phyloP scores from a whole-genome alignment of 2,329 filamentous ascomycete genomes.

The Talaromyces funiculosus region DNA sequence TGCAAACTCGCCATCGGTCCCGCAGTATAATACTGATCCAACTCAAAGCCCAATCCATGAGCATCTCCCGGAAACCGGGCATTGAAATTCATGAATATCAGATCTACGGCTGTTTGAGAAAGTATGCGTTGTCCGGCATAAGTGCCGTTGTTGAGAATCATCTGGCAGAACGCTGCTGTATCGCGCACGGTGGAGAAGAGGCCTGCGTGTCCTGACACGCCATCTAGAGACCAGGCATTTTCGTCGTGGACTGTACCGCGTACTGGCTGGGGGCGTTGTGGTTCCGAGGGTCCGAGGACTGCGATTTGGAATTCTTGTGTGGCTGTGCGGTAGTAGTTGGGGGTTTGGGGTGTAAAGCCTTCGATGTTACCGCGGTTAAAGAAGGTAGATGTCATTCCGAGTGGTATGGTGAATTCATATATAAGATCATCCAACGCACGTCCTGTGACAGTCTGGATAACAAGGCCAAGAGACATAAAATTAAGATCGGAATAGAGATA shows the following conservation, averaged over 20 bases:
- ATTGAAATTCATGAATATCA: constrained; percentile 33
- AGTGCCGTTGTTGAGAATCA: constrained; percentile 36
- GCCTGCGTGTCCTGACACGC: constrained; percentile 33
- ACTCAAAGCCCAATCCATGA: constrained; percentile 29
- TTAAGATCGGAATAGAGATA: constrained; percentile 34
- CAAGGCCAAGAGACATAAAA: constrained; percentile 29
- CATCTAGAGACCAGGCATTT: constrained; percentile 31
- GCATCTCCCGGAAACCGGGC: constrained; percentile 22
- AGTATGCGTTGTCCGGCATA: constrained; percentile 27
- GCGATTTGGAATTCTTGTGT: constrained; percentile 29
- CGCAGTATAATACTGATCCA: constrained; percentile 29
- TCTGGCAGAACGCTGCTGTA: constrained; percentile 30
- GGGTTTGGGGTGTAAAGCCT: constrained; percentile 15
- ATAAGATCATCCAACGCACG: constrained; percentile 24
- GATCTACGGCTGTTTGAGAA: constrained; percentile 23
- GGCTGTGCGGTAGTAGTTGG: constrained; percentile 25
- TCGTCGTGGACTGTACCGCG: constrained; percentile 36
- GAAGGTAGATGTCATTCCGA: constrained; percentile 29
- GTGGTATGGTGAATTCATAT: constrained; percentile 19
- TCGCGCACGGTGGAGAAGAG: constrained; percentile 31
- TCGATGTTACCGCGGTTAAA: constrained; percentile 32
- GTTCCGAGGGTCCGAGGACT: constrained; percentile 26
- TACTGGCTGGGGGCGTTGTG: constrained; percentile 33
- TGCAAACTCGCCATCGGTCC: constrained; percentile 24
- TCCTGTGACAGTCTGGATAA: constrained; percentile 26